phyloP scores from a whole-genome alignment of 306 rosid genomes.

The Canavalia gladiata region DNA sequence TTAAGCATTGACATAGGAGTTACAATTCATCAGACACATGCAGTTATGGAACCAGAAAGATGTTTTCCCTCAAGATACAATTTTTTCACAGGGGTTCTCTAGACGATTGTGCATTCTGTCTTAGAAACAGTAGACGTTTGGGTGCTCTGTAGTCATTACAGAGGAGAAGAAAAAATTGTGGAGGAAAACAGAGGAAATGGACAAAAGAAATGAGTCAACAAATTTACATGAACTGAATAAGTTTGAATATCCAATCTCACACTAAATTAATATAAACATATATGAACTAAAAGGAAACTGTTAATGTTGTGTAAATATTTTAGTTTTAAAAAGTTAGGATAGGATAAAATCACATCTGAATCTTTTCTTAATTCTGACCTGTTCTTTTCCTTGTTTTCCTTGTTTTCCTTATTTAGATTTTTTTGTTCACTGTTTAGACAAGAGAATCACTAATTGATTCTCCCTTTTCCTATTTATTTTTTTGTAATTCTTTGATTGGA shows the following conservation, averaged over 20 bases:
- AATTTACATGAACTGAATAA: not conserved
- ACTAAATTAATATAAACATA: conserved; percentile 2
- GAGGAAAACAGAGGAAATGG: conserved; percentile 15
- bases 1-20: conserved; percentile 27
- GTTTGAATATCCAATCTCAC: conserved; percentile 13
- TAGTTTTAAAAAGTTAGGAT: too few relatives aligned
- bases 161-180: conserved; percentile 1
- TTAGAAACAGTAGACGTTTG: conserved; percentile 1
- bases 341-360: too few relatives aligned
- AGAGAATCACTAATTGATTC: too few relatives aligned
- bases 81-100: not conserved
- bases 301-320: too few relatives aligned
- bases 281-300: not conserved
- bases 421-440: too few relatives aligned
- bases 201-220: not conserved
- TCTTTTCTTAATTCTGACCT: too few relatives aligned
- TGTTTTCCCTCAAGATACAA: not conserved
- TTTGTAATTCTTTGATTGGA: too few relatives aligned
- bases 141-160: conserved; percentile 24
- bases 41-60: conserved; percentile 27
- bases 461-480: too few relatives aligned
- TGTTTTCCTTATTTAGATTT: too few relatives aligned
- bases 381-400: too few relatives aligned
- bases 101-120: not conserved
- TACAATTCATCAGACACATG: conserved; percentile 17